These are phyloP conservation scores for Aspergillus pseudoviridinutans DNA, from an alignment of 2,329 filamentous ascomycete species.

Conservation along the genomic window DNA sequence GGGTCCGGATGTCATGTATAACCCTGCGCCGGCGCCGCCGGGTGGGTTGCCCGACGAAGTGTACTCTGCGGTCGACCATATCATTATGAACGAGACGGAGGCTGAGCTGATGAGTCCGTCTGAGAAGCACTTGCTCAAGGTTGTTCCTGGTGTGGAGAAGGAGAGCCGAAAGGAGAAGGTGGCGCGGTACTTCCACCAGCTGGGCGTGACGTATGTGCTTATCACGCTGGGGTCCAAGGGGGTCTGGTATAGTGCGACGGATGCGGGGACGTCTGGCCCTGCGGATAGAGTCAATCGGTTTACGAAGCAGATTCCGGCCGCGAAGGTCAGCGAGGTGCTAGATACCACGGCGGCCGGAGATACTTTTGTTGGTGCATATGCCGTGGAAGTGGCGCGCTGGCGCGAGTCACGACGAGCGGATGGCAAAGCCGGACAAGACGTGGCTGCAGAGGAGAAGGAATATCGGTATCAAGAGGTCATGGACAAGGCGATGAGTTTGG, in stretches of 20 bases:
- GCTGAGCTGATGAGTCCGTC: slow-evolving; percentile 66
- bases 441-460: slow-evolving; percentile 31
- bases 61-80: slow-evolving; percentile 66
- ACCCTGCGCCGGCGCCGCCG: slow-evolving; percentile 83
- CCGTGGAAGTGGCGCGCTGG: slow-evolving; percentile 63
- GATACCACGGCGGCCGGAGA: slow-evolving; percentile 94
- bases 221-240: slow-evolving; percentile 80
- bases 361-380: slow-evolving; percentile 88
- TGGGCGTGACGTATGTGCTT: slow-evolving; percentile 72
- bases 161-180: slow-evolving; percentile 53
- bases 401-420: slow-evolving; percentile 40
- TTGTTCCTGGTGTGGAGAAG: slow-evolving; percentile 29
- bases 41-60: slow-evolving; percentile 62
- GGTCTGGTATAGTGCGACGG: slow-evolving; percentile 61
- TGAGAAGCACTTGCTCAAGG: slow-evolving; percentile 25
- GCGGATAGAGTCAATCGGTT: slow-evolving; percentile 27
- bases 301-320: slow-evolving; percentile 52
- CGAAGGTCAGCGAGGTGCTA: slow-evolving; percentile 68
- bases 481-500: slow-evolving; percentile 42
- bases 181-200: slow-evolving; percentile 58
- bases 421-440: slow-evolving; percentile 49
- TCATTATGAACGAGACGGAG: slow-evolving; percentile 90
- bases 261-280: slow-evolving; percentile 41
- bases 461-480: slow-evolving; percentile 42
- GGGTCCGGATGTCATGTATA: slow-evolving; percentile 67